A percentile compares a stretch with the other conserved stretches of the same genome.
phyloP scores from a whole-genome alignment of 2,329 filamentous ascomycete species.

The Trichoderma breve region DNA sequence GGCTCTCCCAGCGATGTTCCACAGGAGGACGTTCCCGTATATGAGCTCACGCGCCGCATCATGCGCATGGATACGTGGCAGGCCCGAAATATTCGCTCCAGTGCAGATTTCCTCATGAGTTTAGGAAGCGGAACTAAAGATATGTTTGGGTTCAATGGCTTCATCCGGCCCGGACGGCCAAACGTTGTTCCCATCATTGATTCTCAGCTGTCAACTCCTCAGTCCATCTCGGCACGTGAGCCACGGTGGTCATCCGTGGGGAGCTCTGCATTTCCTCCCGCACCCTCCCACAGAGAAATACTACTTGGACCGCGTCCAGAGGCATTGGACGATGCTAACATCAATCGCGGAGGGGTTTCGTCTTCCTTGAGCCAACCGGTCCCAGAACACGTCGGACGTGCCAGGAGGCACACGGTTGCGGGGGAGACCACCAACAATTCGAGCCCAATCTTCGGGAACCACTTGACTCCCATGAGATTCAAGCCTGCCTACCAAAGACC shows the following conservation, averaged over 20 bases:
- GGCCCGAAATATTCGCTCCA: constrained; percentile 45
- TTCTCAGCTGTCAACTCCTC: background rate
- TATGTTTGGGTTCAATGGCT: constrained; percentile 34
- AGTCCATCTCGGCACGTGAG: constrained; percentile 2
- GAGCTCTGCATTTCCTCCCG: constrained; percentile 4
- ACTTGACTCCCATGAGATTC: constrained; percentile 37
- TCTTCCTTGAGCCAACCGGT: constrained; percentile 6
- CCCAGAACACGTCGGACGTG: constrained; percentile 23
- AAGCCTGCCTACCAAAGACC: constrained; percentile 49
- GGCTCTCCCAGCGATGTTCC: constrained; percentile 40
- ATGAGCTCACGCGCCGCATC: constrained; percentile 42
- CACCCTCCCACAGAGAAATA: constrained; percentile 9
- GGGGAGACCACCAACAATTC: constrained; percentile 44
- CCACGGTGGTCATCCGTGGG: constrained; percentile 14
- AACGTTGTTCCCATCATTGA: background rate
- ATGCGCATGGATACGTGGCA: constrained; percentile 49
- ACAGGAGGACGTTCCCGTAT: constrained; percentile 45
- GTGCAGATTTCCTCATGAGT: constrained; percentile 49
- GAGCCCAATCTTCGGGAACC: constrained; percentile 43
- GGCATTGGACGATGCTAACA: constrained; percentile 20
- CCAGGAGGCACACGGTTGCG: constrained; percentile 46
- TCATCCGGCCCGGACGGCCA: constrained; percentile 29
- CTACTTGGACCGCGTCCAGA: constrained; percentile 2
- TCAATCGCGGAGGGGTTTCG: background rate
- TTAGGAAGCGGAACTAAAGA: constrained; percentile 47